Evolutionary conservation across 805 yeast genomes (phyloP), one percentile per base, ranked within the genome.

Genomic region (Helenozyma rhizophorensis): DNA sequence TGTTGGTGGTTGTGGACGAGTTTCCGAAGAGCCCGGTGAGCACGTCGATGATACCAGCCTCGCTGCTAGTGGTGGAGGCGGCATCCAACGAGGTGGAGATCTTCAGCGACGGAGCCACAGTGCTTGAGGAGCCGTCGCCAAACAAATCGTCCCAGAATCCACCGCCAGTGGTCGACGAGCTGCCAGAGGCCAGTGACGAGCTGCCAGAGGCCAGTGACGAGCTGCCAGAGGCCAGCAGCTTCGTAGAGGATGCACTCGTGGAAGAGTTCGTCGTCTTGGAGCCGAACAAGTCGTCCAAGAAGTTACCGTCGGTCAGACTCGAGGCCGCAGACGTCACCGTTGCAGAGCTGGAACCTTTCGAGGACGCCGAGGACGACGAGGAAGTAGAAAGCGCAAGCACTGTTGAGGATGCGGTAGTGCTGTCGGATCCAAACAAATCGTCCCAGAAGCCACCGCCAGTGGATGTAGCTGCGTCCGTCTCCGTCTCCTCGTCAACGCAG

Each of bases 241-340:
- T 13, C n/a, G 32, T 13, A 11, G 42, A 19, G 16, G 40, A 17
- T 14, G 42, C 28, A n/a, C n/a, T n/a, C 19, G 8, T 5, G 7
- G 19, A 17, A 11, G 51, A 33, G 5, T 19, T 30, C 4, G 17
- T 25, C 14, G 25, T 38, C 30, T 30, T 36, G 12, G 27, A 36
- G 14, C 36, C 43, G 16, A 49, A 30, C 14, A 47, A 28, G 19
- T 27, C 32, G 12, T 30, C 38, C 22, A 45, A 33, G 21, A 32
- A 23, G 22, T 28, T 30, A 8, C 33, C 50, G 16, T 17, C 31
- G 4, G 40, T 18, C 15, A 46, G 31, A 8, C 45, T 16, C 14
- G 43, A 15, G 25, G 35, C 23, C 22, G 30, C 25, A 17, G 39
- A 18, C 11, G 31, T 24, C n/a, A n/a, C n/a, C n/a, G n/a, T n/a